These are phyloP conservation scores for Litsea cubeba DNA, from an alignment of 164 flowering plant species.

Conservation along the genomic window DNA sequence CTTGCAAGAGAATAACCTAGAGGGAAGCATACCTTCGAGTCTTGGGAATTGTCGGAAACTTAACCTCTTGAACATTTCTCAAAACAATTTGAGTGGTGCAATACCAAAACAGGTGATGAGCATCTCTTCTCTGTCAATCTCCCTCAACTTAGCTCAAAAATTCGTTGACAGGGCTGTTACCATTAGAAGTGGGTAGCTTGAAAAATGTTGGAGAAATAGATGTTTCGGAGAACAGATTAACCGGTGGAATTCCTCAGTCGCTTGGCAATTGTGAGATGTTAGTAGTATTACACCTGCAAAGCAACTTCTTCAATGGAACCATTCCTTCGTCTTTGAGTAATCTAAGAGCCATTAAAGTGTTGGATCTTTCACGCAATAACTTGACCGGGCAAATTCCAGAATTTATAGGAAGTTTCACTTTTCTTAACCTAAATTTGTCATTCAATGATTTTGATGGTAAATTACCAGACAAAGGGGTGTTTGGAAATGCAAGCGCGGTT, in stretches of 20 bases:
- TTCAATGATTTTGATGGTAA: background rate
- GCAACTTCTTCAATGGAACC: conserved; percentile 24
- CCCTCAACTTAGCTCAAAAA: conserved; percentile 15
- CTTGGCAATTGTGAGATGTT: conserved; percentile 20
- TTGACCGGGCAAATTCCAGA: conserved; percentile 16
- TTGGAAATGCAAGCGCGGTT: background rate
- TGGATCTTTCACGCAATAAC: conserved; percentile 20
- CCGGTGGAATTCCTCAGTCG: conserved; percentile 30
- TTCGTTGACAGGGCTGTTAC: conserved; percentile 25
- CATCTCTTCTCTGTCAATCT: conserved; percentile 5
- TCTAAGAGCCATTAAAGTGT: conserved; percentile 8
- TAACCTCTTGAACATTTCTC: background rate
- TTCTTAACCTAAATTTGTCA: conserved; percentile 11
- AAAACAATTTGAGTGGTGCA: conserved; percentile 4
- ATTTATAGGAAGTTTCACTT: background rate
- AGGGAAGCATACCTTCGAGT: conserved; percentile 6
- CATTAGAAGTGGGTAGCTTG: conserved; percentile 26
- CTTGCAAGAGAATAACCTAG: background rate
- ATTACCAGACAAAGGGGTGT: background rate
- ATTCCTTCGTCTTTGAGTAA: conserved; percentile 17
- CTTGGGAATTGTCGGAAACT: background rate
- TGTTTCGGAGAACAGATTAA: conserved; percentile 23
- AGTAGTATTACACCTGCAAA: conserved; percentile 9
- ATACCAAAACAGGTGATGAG: conserved; percentile 29
- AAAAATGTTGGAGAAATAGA: conserved; percentile 17